These are phyloP conservation scores for Biscogniauxia sp. DNA, from an alignment of 2,329 filamentous ascomycete species.

Conservation along the genomic window DNA sequence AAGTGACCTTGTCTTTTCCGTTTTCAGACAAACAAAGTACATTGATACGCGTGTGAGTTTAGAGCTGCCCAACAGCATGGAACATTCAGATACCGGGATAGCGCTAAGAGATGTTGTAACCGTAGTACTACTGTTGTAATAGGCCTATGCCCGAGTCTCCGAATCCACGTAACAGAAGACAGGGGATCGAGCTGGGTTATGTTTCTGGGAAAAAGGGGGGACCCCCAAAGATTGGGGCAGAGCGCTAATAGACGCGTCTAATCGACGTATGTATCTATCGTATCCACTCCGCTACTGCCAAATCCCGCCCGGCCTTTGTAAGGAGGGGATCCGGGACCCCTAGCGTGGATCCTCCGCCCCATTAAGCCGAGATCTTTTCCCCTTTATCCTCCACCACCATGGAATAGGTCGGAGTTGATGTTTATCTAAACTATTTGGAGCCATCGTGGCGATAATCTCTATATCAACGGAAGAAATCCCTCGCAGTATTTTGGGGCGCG, in stretches of 20 bases:
- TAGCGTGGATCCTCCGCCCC: slow-evolving; percentile 3
- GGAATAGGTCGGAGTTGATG: not conserved
- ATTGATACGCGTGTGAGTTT: too few relatives aligned
- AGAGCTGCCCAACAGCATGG: too few relatives aligned
- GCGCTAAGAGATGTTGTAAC: not conserved
- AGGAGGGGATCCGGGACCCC: not conserved
- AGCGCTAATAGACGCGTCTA: not conserved
- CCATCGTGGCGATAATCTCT: not conserved
- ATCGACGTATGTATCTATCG: not conserved
- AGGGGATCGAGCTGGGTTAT: not conserved
- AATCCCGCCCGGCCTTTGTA: slow-evolving; percentile 25
- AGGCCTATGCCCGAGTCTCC: not conserved
- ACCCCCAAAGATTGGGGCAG: not conserved
- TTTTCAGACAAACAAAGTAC: too few relatives aligned
- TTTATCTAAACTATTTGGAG: not conserved
- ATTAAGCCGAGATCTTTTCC: not conserved
- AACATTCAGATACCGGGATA: not conserved
- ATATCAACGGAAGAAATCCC: not conserved
- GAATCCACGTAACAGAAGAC: not conserved
- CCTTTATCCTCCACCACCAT: not conserved
- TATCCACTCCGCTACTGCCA: slow-evolving; percentile 3
- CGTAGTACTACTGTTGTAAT: not conserved
- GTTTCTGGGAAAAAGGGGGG: not conserved
- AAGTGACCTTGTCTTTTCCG: too few relatives aligned
- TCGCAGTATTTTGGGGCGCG: not conserved